Base-by-base conservation (phyloP, 176 grass and related monocot species). In the Avena eriantha region DNA sequence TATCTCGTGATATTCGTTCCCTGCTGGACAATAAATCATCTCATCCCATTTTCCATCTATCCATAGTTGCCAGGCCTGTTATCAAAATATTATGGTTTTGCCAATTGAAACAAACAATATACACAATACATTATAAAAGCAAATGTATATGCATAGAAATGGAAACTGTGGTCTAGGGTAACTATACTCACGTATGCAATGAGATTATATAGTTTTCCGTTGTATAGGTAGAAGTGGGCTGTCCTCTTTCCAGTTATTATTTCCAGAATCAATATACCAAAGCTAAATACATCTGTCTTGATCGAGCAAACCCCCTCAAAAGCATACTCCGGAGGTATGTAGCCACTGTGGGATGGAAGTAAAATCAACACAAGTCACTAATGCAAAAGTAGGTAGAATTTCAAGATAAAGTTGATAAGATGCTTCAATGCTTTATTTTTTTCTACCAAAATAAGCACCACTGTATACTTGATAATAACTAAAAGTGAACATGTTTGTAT, bases 261-360 rank as follows among this genome's bases (percentile, higher is more conserved):
- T 89, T 95, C 90, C 58, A 95, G 64, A 57, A 94, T 57, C 48
- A 94, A 72, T 71, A 94, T 79, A 7, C 93, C 93, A 80, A 89
- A 92, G 87, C 93, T 95, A 36, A 95, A 95, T 60, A 95, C 93
- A 45, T 95, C 93, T 23, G 90, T 87, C 77, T 95, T 95, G 73
- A 80, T 85, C 2, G 93, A 95, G 80, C 86, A 95, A 79, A 84
- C 50, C 41, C 90, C 93, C 66, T 90, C 85, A 82, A 93, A 89
- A 76, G 88, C 93, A 86, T 95, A 95, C 61, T 95, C 93, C 16
- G 93, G 93, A 90, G 93, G 73, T 89, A 95, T 95, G 68, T 95
- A 95, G 22, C 93, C 93, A 81, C 93, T 95, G 88, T 63, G 18
- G 35, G 77, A 5, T 57, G 41, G 45, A 64, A 87, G 76, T 68